phyloP scores from a whole-genome alignment of 106 monocot genomes.

The Allium fistulosum region DNA sequence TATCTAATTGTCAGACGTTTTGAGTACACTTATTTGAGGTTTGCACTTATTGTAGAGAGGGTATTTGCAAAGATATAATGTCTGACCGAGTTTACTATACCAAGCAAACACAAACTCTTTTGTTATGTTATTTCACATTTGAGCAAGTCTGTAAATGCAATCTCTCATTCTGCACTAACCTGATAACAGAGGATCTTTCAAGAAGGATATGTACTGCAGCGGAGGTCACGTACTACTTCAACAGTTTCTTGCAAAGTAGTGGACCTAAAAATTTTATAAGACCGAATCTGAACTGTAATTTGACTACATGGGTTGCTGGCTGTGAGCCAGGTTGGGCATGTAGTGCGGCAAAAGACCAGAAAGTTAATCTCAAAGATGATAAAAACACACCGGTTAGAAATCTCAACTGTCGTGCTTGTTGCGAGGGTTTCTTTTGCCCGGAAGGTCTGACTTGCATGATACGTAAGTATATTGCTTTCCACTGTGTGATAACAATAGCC shows the following conservation, averaged over 20 bases:
- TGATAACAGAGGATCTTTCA: constrained; percentile 30
- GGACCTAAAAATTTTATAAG: constrained; percentile 15
- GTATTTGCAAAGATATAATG: no score
- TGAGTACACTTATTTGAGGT: no score
- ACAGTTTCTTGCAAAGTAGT: constrained; percentile 15
- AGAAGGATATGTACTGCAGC: constrained; percentile 29
- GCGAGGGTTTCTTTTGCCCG: constrained; percentile 70
- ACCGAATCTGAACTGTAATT: constrained; percentile 58
- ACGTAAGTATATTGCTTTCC: constrained; percentile 30
- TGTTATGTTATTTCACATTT: no score
- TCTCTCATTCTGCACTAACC: neutral
- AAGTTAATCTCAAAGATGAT: constrained; percentile 12
- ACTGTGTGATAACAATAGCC: neutral
- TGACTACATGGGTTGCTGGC: constrained; percentile 48
- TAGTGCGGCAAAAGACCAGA: constrained; percentile 7
- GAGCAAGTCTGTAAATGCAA: no score
- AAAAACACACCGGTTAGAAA: constrained; percentile 23
- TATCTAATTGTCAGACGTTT: no score
- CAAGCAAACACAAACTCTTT: no score
- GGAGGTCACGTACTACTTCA: constrained; percentile 44
- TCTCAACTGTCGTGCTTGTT: constrained; percentile 37
- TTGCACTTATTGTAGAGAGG: no score
- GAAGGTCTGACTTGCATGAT: constrained; percentile 78
- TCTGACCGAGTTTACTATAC: no score
- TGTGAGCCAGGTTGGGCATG: constrained; percentile 84